Conservation (phyloP, 306 rosid species). For the Arachis hypogaea region DNA sequence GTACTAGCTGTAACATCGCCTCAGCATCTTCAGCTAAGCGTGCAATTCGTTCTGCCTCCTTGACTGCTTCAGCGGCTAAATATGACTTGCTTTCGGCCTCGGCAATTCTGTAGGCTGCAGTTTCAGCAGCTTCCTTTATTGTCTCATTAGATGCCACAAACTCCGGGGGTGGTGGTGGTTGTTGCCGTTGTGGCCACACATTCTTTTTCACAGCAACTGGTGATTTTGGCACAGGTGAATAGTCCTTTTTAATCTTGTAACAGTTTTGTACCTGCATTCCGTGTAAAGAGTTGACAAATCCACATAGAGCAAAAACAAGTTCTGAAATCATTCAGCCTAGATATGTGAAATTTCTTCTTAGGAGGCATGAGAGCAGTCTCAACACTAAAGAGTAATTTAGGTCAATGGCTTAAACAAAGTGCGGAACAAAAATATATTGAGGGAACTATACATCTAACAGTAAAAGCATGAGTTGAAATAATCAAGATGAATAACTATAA, state of each 20-base stretch:
- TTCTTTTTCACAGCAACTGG: constrained; percentile 46
- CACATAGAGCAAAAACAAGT: constrained; percentile 23
- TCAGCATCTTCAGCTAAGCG: constrained; percentile 63
- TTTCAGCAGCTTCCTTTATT: constrained; percentile 55
- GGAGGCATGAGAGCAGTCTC: constrained; percentile 3
- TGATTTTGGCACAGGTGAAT: constrained; percentile 31
- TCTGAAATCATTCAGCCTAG: constrained; percentile 29
- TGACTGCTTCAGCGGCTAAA: constrained; percentile 73
- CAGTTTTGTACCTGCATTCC: constrained; percentile 63
- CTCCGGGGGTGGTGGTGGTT: constrained; percentile 37
- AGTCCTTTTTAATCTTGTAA: constrained; percentile 56
- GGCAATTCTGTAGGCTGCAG: constrained; percentile 67
- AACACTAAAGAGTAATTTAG: not conserved
- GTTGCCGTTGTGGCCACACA: constrained; percentile 36
- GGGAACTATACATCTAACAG: too few species aligned
- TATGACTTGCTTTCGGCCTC: constrained; percentile 72
- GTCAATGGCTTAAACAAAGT: constrained; percentile 4
- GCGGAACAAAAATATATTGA: too few species aligned
- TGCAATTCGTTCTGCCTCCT: constrained; percentile 61
- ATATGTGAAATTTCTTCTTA: constrained; percentile 13
- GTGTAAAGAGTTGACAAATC: constrained; percentile 19
- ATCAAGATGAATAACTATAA: not conserved
- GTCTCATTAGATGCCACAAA: constrained; percentile 40
- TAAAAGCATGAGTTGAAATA: not conserved
- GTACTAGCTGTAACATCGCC: constrained; percentile 53